Conservation (phyloP, 2,329 filamentous ascomycete genomes). For the Esteya vermicola region DNA sequence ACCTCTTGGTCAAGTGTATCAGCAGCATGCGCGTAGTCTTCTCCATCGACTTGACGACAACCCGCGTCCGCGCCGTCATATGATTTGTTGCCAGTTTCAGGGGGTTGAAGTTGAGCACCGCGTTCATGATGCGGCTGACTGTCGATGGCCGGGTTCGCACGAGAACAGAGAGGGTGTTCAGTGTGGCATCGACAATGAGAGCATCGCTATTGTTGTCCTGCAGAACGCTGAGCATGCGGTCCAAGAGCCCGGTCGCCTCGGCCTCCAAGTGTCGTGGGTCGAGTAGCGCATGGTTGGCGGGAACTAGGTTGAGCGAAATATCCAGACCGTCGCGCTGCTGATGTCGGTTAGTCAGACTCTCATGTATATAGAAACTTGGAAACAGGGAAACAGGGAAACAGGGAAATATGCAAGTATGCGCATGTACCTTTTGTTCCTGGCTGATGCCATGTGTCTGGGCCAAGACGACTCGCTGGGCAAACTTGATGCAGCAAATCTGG, state of each 20-base stretch:
- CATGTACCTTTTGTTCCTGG: conserved; percentile 63
- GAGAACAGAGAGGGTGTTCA: conserved; percentile 76
- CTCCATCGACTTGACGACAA: conserved; percentile 87
- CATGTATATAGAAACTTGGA: too few species aligned
- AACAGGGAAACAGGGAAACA: too few species aligned
- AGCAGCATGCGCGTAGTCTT: conserved; percentile 78
- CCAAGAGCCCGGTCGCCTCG: conserved; percentile 79
- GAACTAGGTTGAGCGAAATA: conserved; percentile 74
- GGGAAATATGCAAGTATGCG: too few species aligned
- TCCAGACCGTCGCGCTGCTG: conserved; percentile 58
- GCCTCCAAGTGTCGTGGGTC: conserved; percentile 74
- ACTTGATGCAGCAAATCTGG: conserved; percentile 92
- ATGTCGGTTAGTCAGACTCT: too few species aligned
- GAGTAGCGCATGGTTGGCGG: conserved; percentile 67
- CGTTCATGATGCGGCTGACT: conserved; percentile 71
- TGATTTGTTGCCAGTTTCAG: conserved; percentile 60
- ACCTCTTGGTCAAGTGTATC: conserved; percentile 70
- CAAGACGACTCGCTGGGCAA: conserved; percentile 83
- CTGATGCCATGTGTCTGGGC: conserved; percentile 78
- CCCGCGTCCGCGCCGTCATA: conserved; percentile 63
- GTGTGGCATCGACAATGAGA: conserved; percentile 73
- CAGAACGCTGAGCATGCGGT: conserved; percentile 71
- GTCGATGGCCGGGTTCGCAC: conserved; percentile 70
- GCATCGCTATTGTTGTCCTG: conserved; percentile 81
- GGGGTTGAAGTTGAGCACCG: conserved; percentile 84